These are phyloP conservation scores for Globisporangium uncinulatum DNA, from an alignment of 352 stramenopile species.

Conservation along the genomic window DNA sequence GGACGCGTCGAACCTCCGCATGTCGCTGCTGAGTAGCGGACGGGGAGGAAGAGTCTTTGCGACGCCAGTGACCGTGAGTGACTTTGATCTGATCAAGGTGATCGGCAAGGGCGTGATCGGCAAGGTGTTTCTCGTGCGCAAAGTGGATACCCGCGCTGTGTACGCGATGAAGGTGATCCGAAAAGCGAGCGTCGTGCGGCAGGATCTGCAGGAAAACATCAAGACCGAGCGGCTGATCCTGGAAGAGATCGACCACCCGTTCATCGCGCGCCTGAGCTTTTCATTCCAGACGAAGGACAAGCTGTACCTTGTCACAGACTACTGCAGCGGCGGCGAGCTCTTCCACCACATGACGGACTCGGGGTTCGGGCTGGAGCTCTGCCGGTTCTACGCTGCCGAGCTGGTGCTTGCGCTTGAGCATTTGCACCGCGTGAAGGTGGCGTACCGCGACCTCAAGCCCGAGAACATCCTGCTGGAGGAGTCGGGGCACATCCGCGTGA, in stretches of 20 bases:
- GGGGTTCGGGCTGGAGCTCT: conserved; percentile 55
- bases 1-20: conserved; percentile 41
- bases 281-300: conserved; percentile 88
- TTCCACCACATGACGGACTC: conserved; percentile 84
- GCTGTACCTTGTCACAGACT: conserved; percentile 88
- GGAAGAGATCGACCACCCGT: conserved; percentile 85
- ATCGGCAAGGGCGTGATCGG: conserved; percentile 85
- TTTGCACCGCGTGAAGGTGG: conserved; percentile 85
- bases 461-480: conserved; percentile 88
- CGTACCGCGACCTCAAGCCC: conserved; percentile 88
- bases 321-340: conserved; percentile 81
- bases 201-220: conserved; percentile 84
- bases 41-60: conserved; percentile 80
- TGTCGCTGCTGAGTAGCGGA: conserved; percentile 44
- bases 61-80: conserved; percentile 74
- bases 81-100: conserved; percentile 83
- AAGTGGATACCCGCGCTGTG: conserved; percentile 60
- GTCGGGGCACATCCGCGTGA: conserved; percentile 80
- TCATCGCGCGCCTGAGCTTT: conserved; percentile 84
- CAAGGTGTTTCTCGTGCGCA: conserved; percentile 84
- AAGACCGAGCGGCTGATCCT: conserved; percentile 88
- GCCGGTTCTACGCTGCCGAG: conserved; percentile 85
- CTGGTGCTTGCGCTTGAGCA: conserved; percentile 77
- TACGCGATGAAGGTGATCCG: conserved; percentile 90
- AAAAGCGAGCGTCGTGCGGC: conserved; percentile 83